Conservation (phyloP, 2,329 filamentous ascomycete species). For the Rhynchosporium secalis region DNA sequence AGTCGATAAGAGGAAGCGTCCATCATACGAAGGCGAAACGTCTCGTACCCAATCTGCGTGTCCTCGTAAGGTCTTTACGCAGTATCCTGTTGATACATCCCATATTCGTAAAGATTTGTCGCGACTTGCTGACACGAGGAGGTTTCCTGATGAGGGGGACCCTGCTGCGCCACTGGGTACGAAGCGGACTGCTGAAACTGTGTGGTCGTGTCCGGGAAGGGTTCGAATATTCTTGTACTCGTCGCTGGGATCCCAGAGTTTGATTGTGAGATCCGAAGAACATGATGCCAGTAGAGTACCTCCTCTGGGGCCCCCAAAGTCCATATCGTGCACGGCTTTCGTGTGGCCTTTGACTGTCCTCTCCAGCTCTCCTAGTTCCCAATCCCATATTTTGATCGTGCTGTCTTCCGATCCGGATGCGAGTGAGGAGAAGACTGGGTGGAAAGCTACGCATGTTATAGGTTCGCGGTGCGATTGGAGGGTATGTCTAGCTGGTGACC, state of each 20-base stretch:
- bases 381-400: conserved; percentile 97
- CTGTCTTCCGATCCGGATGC: conserved; percentile 90
- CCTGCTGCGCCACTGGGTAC: conserved; percentile 80
- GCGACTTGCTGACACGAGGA: conserved; percentile 81
- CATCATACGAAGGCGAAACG: conserved; percentile 79
- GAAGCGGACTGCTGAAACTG: conserved; percentile 84
- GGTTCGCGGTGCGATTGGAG: conserved; percentile 79
- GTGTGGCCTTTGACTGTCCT: conserved; percentile 91
- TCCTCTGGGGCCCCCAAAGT: conserved; percentile 83
- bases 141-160: conserved; percentile 75
- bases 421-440: conserved; percentile 86
- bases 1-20: conserved; percentile 77
- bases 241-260: conserved; percentile 88
- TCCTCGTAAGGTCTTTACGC: conserved; percentile 83
- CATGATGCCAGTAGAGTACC: conserved; percentile 68
- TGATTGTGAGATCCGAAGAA: conserved; percentile 88
- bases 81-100: conserved; percentile 92
- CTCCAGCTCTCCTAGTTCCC: conserved; percentile 89
- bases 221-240: conserved; percentile 96
- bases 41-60: conserved; percentile 92
- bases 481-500: conserved; percentile 75
- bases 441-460: conserved; percentile 87
- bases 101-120: conserved; percentile 86
- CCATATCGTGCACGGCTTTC: conserved; percentile 81
- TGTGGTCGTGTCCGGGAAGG: conserved; percentile 88